Evolutionary conservation across 2,329 filamentous ascomycete genomes (phyloP).

Genomic region (Fusarium longipes): DNA sequence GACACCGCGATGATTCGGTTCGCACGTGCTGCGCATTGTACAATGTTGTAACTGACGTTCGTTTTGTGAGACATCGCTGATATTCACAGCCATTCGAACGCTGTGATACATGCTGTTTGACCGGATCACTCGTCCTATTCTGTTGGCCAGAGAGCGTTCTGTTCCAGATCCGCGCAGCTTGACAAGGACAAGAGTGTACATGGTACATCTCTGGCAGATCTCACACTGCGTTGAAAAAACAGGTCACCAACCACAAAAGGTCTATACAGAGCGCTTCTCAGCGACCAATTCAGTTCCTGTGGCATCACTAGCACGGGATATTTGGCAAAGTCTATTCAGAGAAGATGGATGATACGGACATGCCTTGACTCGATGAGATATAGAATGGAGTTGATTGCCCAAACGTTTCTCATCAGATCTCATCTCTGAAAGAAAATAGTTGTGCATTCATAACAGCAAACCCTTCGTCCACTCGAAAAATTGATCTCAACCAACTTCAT

Average conservation of each 20-base stretch:
- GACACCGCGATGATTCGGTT: conserved; percentile 30
- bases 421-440: conserved; percentile 11
- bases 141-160: background rate
- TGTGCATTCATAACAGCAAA: background rate
- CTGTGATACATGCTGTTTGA: conserved; percentile 35
- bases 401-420: background rate
- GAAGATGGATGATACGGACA: conserved; percentile 11
- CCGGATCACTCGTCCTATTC: background rate
- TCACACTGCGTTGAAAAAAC: background rate
- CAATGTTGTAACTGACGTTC: conserved; percentile 25
- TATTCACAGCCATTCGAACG: conserved; percentile 18
- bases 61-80: conserved; percentile 33
- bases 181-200: background rate
- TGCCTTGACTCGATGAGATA: conserved; percentile 14
- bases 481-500: background rate
- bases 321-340: background rate
- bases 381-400: background rate
- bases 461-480: background rate
- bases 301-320: background rate
- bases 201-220: background rate
- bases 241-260: background rate
- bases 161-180: conserved; percentile 6
- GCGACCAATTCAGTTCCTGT: conserved; percentile 4
- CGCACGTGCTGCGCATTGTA: conserved; percentile 32
- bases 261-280: background rate